These are phyloP conservation scores for Seminavis robusta DNA, from an alignment of 108 stramenopile genomes.

Conservation along the genomic window DNA sequence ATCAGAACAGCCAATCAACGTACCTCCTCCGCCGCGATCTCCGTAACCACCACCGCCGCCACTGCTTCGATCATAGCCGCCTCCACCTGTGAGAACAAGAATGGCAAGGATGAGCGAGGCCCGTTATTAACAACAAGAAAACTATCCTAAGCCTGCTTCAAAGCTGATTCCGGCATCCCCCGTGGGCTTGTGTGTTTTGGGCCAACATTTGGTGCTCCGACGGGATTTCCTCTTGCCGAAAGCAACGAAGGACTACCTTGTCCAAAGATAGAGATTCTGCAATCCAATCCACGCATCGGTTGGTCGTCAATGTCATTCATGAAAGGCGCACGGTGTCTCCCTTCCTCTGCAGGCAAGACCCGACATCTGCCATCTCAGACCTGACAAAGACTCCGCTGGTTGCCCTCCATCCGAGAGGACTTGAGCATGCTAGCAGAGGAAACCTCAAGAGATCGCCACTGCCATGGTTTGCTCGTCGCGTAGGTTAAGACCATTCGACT, in stretches of 20 bases:
- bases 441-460: background rate
- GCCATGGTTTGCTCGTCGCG: background rate
- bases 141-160: background rate
- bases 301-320: too few species aligned
- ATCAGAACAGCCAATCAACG: too few species aligned
- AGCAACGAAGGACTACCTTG: background rate
- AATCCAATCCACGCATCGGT: too few species aligned
- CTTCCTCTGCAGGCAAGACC: background rate
- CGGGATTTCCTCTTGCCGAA: background rate
- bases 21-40: conserved; percentile 26
- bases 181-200: background rate
- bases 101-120: background rate
- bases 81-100: background rate
- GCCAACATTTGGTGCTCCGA: too few species aligned
- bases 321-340: background rate
- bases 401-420: conserved; percentile 30
- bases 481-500: background rate
- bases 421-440: background rate
- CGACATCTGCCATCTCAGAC: conserved; percentile 16
- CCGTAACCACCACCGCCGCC: conserved; percentile 48
- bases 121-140: background rate
- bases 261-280: background rate
- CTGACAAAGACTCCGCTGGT: conserved; percentile 10
- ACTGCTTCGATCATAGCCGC: conserved; percentile 26
- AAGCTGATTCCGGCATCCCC: background rate